Conservation (phyloP, 2,329 filamentous ascomycete species). For the Aspergillus fumigatus region DNA sequence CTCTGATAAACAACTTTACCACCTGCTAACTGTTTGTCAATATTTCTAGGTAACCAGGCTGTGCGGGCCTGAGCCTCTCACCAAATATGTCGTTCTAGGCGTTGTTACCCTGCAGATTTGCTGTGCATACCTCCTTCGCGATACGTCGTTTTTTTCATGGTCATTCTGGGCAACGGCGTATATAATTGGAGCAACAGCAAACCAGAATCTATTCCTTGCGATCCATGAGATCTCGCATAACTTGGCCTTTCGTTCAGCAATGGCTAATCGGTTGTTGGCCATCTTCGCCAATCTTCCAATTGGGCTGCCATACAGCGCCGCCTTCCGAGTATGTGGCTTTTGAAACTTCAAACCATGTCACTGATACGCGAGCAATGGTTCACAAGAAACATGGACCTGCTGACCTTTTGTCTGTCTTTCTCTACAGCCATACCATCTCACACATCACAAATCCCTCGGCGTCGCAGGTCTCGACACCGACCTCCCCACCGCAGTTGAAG, state of each 20-base stretch:
- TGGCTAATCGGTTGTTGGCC: constrained; percentile 79
- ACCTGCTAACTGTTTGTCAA: constrained; percentile 8
- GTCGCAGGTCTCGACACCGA: constrained; percentile 96
- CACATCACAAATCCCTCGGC: constrained; percentile 96
- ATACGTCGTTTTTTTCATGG: constrained; percentile 76
- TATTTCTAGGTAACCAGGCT: constrained; percentile 78
- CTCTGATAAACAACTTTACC: constrained; percentile 1
- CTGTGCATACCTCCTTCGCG: constrained; percentile 70
- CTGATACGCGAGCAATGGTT: not conserved
- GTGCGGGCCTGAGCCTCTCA: constrained; percentile 91
- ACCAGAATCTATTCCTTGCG: constrained; percentile 97
- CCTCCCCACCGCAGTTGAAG: constrained; percentile 86
- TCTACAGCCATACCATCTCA: constrained; percentile 83
- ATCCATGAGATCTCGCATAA: constrained; percentile 99
- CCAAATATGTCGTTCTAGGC: constrained; percentile 81
- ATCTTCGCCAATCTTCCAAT: constrained; percentile 95
- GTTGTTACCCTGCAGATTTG: constrained; percentile 79
- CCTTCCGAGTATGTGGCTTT: constrained; percentile 66
- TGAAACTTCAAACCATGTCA: not conserved
- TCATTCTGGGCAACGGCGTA: constrained; percentile 85
- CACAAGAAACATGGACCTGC: not conserved
- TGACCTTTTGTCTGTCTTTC: not conserved
- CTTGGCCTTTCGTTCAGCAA: constrained; percentile 77
- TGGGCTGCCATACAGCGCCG: constrained; percentile 90
- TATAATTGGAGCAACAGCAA: constrained; percentile 86